Conservation (phyloP, 2,329 filamentous ascomycete species). For the Allantophomopsis lycopodina region DNA sequence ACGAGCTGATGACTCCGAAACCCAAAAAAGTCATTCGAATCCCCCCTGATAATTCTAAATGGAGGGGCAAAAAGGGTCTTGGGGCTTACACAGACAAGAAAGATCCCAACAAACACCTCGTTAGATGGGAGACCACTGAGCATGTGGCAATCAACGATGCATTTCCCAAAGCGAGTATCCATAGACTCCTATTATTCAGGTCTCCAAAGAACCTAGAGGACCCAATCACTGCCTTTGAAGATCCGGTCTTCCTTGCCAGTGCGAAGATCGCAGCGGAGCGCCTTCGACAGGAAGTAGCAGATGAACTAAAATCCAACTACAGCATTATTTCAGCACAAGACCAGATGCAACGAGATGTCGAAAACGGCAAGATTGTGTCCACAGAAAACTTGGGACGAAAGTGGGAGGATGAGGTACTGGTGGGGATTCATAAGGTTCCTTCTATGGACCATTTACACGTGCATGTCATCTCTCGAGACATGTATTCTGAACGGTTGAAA, state of each 20-base stretch:
- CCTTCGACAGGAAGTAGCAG: slow-evolving; percentile 53
- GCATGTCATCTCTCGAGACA: slow-evolving; percentile 74
- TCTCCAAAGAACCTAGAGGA: slow-evolving; percentile 49
- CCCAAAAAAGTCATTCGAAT: slow-evolving; percentile 18
- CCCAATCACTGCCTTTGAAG: slow-evolving; percentile 65
- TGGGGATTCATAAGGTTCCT: slow-evolving; percentile 75
- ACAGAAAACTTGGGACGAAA: slow-evolving; percentile 50
- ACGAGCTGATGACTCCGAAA: slow-evolving; percentile 23
- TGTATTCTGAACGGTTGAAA: slow-evolving; percentile 57
- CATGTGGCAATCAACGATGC: slow-evolving; percentile 68
- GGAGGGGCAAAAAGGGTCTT: slow-evolving; percentile 35
- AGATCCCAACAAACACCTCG: slow-evolving; percentile 44
- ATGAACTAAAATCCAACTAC: slow-evolving; percentile 59
- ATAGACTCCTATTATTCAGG: slow-evolving; percentile 79
- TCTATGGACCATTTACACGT: slow-evolving; percentile 90
- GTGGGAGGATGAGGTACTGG: slow-evolving; percentile 61
- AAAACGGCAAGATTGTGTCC: slow-evolving; percentile 40
- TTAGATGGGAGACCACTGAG: slow-evolving; percentile 48
- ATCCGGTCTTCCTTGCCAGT: slow-evolving; percentile 50
- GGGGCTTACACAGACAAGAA: slow-evolving; percentile 43
- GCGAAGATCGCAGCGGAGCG: slow-evolving; percentile 46
- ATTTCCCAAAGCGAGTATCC: slow-evolving; percentile 75
- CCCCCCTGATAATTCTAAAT: slow-evolving; percentile 3
- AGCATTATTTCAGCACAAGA: slow-evolving; percentile 52
- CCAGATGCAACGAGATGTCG: slow-evolving; percentile 44